These are phyloP conservation scores for Penicillium subrubescens DNA, from an alignment of 495 filamentous ascomycete species.

Conservation along the genomic window DNA sequence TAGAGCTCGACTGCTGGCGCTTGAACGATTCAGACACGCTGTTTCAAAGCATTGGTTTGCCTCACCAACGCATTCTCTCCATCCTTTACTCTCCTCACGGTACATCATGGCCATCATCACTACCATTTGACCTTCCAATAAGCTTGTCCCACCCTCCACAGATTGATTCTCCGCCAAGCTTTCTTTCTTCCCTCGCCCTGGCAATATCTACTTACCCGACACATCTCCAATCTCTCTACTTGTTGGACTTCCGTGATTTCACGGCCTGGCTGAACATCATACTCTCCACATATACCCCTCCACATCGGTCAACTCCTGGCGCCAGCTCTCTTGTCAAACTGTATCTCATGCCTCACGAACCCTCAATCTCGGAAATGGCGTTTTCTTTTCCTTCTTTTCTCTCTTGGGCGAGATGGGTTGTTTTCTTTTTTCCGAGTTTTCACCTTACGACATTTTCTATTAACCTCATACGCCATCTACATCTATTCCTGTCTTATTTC, in stretches of 20 bases:
- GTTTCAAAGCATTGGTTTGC: background rate
- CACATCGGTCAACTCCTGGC: conserved; percentile 7
- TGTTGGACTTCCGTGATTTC: conserved; percentile 5
- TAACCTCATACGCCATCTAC: conserved; percentile 5
- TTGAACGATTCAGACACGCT: background rate
- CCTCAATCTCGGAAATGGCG: conserved; percentile 29
- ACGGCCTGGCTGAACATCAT: background rate
- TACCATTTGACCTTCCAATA: background rate
- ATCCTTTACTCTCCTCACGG: background rate
- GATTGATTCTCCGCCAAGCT: conserved; percentile 1
- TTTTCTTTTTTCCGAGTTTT: conserved; percentile 14
- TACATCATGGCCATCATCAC: background rate
- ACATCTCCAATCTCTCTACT: background rate
- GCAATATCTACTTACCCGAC: background rate
- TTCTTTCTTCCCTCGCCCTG: background rate
- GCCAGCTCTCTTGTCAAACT: conserved; percentile 18
- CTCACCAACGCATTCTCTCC: background rate
- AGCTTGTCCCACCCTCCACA: background rate
- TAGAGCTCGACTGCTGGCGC: conserved; percentile 23
- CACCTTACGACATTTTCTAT: conserved; percentile 15
- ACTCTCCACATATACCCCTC: conserved; percentile 11
- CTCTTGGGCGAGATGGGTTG: conserved; percentile 16
- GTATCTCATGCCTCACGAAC: conserved; percentile 36
- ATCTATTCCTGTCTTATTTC: conserved; percentile 14
- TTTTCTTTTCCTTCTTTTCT: conserved; percentile 13